Conservation (phyloP, 2,329 filamentous ascomycete genomes). For the Lojkania enalia region DNA sequence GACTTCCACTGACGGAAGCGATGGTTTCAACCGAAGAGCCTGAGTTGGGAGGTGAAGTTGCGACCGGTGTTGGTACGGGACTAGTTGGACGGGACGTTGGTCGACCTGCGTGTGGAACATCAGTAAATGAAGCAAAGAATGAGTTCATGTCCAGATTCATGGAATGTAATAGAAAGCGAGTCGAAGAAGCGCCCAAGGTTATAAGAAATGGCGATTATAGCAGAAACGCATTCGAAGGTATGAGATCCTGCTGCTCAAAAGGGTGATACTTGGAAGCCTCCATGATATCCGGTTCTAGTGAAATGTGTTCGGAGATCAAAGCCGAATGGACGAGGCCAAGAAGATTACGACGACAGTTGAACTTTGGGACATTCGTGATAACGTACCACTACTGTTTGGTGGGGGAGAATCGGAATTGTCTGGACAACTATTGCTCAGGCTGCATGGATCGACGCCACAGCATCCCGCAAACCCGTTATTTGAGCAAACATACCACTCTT, state of each 20-base stretch:
- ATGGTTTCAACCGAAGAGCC: conserved; percentile 10
- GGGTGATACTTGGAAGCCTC: background rate
- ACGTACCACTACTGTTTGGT: conserved; percentile 21
- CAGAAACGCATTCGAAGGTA: background rate
- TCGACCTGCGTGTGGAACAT: background rate
- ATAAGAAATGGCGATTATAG: background rate
- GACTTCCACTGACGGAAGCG: conserved; percentile 11
- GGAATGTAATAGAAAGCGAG: background rate
- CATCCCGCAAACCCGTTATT: conserved; percentile 25
- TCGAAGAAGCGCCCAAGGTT: background rate
- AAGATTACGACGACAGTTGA: conserved; percentile 8
- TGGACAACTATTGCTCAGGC: conserved; percentile 22
- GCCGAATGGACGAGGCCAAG: conserved; percentile 2
- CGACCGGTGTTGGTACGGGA: conserved; percentile 1
- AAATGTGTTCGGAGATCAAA: background rate
- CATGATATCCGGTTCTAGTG: conserved; percentile 1
- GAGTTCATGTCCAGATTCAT: conserved; percentile 6
- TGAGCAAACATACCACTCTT: conserved; percentile 22
- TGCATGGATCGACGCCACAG: conserved; percentile 31
- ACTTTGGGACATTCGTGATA: background rate
- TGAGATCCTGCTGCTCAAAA: background rate
- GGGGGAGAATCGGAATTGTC: conserved; percentile 21
- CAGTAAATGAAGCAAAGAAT: conserved; percentile 3
- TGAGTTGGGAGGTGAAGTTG: conserved; percentile 2
- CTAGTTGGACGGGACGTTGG: background rate